Base-by-base conservation (phyloP, 202 grass and related monocot genomes). In the Digitaria exilis region DNA sequence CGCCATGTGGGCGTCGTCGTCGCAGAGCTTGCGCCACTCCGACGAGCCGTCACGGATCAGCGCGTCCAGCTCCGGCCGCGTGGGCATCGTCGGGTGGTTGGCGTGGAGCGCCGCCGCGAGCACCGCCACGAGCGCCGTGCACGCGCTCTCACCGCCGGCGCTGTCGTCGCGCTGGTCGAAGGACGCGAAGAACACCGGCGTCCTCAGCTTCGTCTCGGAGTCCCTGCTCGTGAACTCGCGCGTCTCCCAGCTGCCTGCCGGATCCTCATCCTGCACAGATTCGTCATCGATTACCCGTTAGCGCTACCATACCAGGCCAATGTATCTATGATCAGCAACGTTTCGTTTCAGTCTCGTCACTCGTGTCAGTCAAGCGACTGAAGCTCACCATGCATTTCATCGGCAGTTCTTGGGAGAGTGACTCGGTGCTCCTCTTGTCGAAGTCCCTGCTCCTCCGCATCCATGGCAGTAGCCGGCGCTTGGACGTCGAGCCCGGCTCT, bases 81-180 rank as follows among this genome's bases (percentile, higher is more conserved):
- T 96, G 14, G 89, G 93, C 80, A 87, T 79, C 28, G 42, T 73
- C 50, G 92, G 87, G 45, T 84, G 83, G 48, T 82, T 91, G 29
- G 60, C 83, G 43, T 96, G 89, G 29, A 99, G 91, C 37, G 93
- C 86, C 10, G 90, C 82, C 14, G 97, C 91, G 2, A 99, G 83
- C 60, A 99, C 86, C 0, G 93, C 91, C 14, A 99, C 97, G 5
- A 99, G 88, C 77, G 91, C 89, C 39, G 93, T 96, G 89, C 97
- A 99, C 34, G 97, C 97, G 80, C 97, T 99, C 91, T 99, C 93
- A 19, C 93, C 97, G 51, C 93, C 91, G 24, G 97, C 97, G 50
- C 75, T 96, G 75, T 83, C 89, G 51, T 96, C 93, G 13, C 97
- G 91, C 87, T 99, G 97, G 87, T 99, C 97, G 65, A 99, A 96